Evolutionary conservation across 768 basidiomycete species (phyloP), one percentile per base, ranked within the genome.

Genomic region (Fibroporia radiculosa): DNA sequence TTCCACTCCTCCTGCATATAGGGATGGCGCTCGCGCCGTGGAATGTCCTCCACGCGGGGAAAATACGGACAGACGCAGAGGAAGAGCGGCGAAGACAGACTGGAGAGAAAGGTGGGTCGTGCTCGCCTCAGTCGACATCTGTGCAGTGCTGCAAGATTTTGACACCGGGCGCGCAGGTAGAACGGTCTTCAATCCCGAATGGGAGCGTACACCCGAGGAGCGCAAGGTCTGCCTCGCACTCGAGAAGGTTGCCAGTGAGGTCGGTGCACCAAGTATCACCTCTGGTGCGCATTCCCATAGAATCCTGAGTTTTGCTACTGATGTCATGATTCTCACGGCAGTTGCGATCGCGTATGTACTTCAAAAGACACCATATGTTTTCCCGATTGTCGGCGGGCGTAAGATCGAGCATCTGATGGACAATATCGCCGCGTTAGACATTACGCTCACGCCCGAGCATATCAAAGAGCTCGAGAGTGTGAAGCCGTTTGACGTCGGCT

Each of bases 271-370:
- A 51, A 59, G 60, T 39, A 64, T 80, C 50, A 70, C 69, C 5
- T 61, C 77, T 22, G 70, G 74, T 74, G 47, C 44, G 64, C 57
- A 28, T 10, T 33, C 18, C 31, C 2, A n/a, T 36, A 22, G 26
- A 8, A 28, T 23, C 4, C 23, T 10, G 37, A 7, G 10, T 1
- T 26, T 12, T 12, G 14, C 20, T 26, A 10, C 27, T 27, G n/a
- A 40, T 29, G 19, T n/a, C n/a, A n/a, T n/a, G 11, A 27, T 29
- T 8, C n/a, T 18, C 22, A 12, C 36, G 22, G 19, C 32, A 72
- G 73, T 76, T 3, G 74, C 74, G 6, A 71, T 79, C 47, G 73
- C 74, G 12, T 78, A 76, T 47, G 59, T 78, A 10, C 61, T 78
- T 60, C 72, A 76, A 33, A 80, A 78, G 56, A 64, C 70, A 4